Evolutionary conservation across 495 filamentous ascomycete genomes (phyloP).

Genomic region (Aspergillus nanangensis): DNA sequence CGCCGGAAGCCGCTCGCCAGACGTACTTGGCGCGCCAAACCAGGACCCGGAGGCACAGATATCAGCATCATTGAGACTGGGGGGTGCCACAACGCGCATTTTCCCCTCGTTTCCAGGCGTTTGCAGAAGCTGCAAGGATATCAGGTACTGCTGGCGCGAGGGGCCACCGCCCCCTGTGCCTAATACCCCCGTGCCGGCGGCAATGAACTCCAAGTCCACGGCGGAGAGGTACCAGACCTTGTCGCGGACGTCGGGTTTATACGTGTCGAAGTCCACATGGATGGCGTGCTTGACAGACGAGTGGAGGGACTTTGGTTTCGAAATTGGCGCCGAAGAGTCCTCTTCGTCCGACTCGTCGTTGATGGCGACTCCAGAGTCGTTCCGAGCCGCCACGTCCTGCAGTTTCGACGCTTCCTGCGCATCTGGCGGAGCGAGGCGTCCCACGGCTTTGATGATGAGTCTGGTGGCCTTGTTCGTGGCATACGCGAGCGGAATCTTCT

Average conservation of each 20-base stretch:
- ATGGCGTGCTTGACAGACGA: conserved; percentile 5
- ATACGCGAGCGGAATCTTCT: conserved; percentile 33
- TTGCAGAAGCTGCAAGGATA: conserved; percentile 15
- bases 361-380: no score
- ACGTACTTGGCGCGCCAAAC: conserved; percentile 21
- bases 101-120: conserved; percentile 5
- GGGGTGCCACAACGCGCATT: conserved; percentile 18
- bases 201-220: conserved; percentile 22
- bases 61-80: conserved; percentile 14
- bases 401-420: no score
- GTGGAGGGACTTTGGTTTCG: conserved; percentile 1
- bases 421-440: conserved; percentile 16
- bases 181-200: conserved; percentile 18
- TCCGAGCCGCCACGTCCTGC: no score
- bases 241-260: conserved; percentile 44
- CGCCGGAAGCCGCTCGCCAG: conserved; percentile 23
- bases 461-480: conserved; percentile 29
- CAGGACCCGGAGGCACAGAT: conserved; percentile 18
- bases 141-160: conserved; percentile 17
- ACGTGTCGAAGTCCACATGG: conserved; percentile 39
- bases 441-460: conserved; percentile 28
- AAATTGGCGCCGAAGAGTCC: background rate
- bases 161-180: conserved; percentile 21
- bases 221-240: conserved; percentile 27
- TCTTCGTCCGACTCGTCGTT: background rate